Percentiles rank a stretch among this genome's conserved stretches.
Evolutionary conservation across 2,329 filamentous ascomycete genomes (phyloP).

Genomic region (Ophiostoma sp.): DNA sequence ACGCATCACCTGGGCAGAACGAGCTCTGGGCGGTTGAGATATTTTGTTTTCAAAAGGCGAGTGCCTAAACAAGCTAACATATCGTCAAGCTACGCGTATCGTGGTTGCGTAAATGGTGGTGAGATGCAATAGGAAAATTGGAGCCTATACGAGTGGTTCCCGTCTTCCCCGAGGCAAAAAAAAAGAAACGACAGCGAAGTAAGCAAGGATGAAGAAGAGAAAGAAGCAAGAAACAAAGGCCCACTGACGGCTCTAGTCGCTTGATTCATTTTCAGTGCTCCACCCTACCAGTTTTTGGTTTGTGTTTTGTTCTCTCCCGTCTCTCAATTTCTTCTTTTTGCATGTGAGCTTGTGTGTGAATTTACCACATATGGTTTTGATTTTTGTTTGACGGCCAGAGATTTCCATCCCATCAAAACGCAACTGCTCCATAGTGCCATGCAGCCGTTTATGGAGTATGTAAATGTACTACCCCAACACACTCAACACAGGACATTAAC

Average conservation of each 20-base stretch:
- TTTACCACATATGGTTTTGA: background rate
- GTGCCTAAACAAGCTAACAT: background rate
- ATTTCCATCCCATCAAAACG: background rate
- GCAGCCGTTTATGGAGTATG: background rate
- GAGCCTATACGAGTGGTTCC: background rate
- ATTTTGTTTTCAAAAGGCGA: background rate
- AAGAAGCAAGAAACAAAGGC: background rate
- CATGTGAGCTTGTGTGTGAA: background rate
- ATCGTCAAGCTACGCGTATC: background rate
- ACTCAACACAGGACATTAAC: background rate
- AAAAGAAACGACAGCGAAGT: slow-evolving; percentile 1
- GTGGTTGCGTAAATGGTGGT: background rate
- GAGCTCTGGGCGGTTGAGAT: slow-evolving; percentile 1
- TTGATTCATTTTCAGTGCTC: background rate
- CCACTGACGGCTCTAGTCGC: background rate
- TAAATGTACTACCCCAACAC: background rate
- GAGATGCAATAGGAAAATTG: background rate
- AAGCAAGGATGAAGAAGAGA: background rate
- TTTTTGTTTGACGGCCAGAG: background rate
- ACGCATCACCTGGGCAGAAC: background rate
- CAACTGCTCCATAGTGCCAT: background rate
- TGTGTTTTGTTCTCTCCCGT: too few relatives aligned
- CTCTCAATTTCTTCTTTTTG: background rate
- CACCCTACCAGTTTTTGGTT: background rate
- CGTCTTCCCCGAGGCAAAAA: slow-evolving; percentile 17